Conservation (phyloP, 2,329 filamentous ascomycete species). For the Dactylellina leptospora region DNA sequence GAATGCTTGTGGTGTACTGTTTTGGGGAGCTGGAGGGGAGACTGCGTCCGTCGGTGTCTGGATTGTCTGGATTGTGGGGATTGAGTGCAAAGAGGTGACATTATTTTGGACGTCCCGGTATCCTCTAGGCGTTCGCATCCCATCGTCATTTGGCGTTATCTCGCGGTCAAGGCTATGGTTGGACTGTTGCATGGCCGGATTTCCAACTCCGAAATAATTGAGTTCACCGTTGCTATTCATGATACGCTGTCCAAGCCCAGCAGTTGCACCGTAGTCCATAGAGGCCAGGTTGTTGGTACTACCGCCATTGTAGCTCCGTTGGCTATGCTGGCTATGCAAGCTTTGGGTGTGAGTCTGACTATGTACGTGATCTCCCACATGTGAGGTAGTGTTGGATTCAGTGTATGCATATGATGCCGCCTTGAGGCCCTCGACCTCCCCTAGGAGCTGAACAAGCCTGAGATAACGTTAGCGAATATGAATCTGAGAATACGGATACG, state of each 20-base stretch:
- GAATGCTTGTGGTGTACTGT: neutral
- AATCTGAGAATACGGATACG: too few relatives aligned
- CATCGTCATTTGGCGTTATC: slow-evolving; percentile 67
- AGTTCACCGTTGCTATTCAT: slow-evolving; percentile 54
- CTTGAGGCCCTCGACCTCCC: slow-evolving; percentile 87
- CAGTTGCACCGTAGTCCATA: slow-evolving; percentile 61
- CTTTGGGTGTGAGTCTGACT: slow-evolving; percentile 51
- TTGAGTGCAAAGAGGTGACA: slow-evolving; percentile 10
- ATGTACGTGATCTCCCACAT: slow-evolving; percentile 55
- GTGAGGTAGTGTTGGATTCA: slow-evolving; percentile 51
- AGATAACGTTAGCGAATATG: slow-evolving; percentile 53
- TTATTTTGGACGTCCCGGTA: slow-evolving; percentile 34
- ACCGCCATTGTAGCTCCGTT: slow-evolving; percentile 41
- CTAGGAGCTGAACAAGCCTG: slow-evolving; percentile 81
- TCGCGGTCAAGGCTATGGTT: slow-evolving; percentile 70
- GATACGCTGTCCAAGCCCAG: slow-evolving; percentile 55
- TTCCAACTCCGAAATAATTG: slow-evolving; percentile 58
- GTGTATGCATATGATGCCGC: slow-evolving; percentile 63
- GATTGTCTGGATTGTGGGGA: slow-evolving; percentile 52
- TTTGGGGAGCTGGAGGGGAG: slow-evolving; percentile 54
- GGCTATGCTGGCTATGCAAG: slow-evolving; percentile 41
- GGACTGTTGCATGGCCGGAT: slow-evolving; percentile 53
- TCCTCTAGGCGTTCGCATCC: slow-evolving; percentile 46
- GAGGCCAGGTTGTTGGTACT: slow-evolving; percentile 57
- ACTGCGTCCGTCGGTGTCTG: slow-evolving; percentile 55